Percentiles rank a stretch among this genome's conserved stretches.
phyloP scores from a whole-genome alignment of 139 green algal species.

The Penium margaritaceum region DNA sequence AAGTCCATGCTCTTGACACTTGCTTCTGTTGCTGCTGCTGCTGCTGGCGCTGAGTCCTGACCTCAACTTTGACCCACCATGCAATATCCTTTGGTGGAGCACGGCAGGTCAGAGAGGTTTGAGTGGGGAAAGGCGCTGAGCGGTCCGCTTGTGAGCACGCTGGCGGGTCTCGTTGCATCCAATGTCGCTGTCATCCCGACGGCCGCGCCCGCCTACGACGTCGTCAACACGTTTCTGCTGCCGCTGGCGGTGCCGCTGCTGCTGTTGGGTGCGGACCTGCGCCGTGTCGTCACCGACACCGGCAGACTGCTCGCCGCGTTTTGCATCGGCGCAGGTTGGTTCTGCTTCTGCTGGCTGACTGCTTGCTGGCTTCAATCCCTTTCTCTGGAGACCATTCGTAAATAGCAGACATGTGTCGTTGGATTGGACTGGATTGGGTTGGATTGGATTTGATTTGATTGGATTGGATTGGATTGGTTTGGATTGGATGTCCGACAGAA shows the following conservation, averaged over 20 bases:
- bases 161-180: conserved; percentile 63
- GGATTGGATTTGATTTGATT: too few species aligned
- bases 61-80: neutral
- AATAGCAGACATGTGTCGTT: too few species aligned
- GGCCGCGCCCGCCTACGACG: conserved; percentile 43
- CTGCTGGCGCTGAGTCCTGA: neutral
- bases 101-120: conserved; percentile 32
- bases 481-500: too few species aligned
- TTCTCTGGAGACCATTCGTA: too few species aligned
- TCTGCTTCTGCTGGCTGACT: too few species aligned
- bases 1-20: neutral
- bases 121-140: conserved; percentile 64
- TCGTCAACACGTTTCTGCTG: conserved; percentile 76
- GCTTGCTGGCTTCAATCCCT: too few species aligned
- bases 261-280: conserved; percentile 73
- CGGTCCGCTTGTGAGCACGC: conserved; percentile 67
- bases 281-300: conserved; percentile 63
- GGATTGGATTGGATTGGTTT: too few species aligned
- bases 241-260: conserved; percentile 84
- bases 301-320: conserved; percentile 70
- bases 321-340: conserved; percentile 33
- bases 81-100: neutral
- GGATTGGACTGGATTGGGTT: too few species aligned
- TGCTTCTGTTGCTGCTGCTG: neutral
- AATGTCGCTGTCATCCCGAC: conserved; percentile 64